Conservation (phyloP, 2,329 filamentous ascomycete species). For the Trichocomaceae sp. region DNA sequence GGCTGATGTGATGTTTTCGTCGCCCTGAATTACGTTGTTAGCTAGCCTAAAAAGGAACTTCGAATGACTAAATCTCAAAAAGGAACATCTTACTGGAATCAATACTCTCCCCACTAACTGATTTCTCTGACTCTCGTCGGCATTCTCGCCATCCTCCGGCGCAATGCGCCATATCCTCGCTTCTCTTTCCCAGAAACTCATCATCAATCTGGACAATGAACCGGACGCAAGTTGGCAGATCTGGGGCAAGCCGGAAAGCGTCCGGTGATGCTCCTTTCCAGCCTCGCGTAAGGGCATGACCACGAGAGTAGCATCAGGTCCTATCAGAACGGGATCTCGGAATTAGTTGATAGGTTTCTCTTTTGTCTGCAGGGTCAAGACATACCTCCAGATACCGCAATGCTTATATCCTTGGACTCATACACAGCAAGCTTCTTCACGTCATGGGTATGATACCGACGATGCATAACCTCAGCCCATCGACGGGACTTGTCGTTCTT, state of each 20-base stretch:
- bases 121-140: slow-evolving; percentile 31
- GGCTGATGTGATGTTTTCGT: slow-evolving; percentile 75
- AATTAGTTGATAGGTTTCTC: slow-evolving; percentile 27
- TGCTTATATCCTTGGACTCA: slow-evolving; percentile 73
- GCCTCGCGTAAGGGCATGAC: slow-evolving; percentile 72
- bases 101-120: slow-evolving; percentile 61
- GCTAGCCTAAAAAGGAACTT: neutral
- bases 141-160: slow-evolving; percentile 43
- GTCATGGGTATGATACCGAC: slow-evolving; percentile 85
- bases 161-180: slow-evolving; percentile 71
- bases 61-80: neutral
- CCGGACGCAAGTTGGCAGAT: slow-evolving; percentile 67
- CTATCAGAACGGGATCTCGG: slow-evolving; percentile 38
- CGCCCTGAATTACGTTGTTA: slow-evolving; percentile 44
- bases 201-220: slow-evolving; percentile 63
- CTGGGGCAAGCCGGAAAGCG: slow-evolving; percentile 78
- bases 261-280: slow-evolving; percentile 72
- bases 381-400: slow-evolving; percentile 83
- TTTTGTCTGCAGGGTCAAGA: no score
- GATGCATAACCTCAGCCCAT: slow-evolving; percentile 82
- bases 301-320: slow-evolving; percentile 76
- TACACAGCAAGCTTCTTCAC: slow-evolving; percentile 91
- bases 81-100: slow-evolving; percentile 33
- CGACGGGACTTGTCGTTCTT: slow-evolving; percentile 52
- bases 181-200: slow-evolving; percentile 89